phyloP scores from a whole-genome alignment of 164 flowering plant genomes.

The Vitis vinifera region ASM3070453v1 NC_081817.1:18523001-18523500 shows the following conservation, averaged over 20 bases:
- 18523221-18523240: conserved; percentile 94
- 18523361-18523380: conserved; percentile 92
- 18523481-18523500: no score
- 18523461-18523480: no score
- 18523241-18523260: conserved; percentile 85
- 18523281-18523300: conserved; percentile 78
- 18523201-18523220: conserved; percentile 98
- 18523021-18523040: conserved; percentile 86
- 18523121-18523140: conserved; percentile 96
- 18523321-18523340: conserved; percentile 99
- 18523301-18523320: conserved; percentile 93
- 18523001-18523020: conserved; percentile 99
- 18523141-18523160: conserved; percentile 96
- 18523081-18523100: conserved; percentile 88
- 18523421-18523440: conserved; percentile 87
- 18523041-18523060: no score
- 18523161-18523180: conserved; percentile 87
- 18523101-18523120: conserved; percentile 92
- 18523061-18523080: conserved; percentile 97
- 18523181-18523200: conserved; percentile 92
- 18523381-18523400: conserved; percentile 97
- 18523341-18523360: conserved; percentile 96
- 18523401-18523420: conserved; percentile 93
- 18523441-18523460: conserved; percentile 78
- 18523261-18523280: conserved; percentile 85